phyloP scores from a whole-genome alignment of 225 moss, liverwort and hornwort species.

The Lunularia cruciata region DNA sequence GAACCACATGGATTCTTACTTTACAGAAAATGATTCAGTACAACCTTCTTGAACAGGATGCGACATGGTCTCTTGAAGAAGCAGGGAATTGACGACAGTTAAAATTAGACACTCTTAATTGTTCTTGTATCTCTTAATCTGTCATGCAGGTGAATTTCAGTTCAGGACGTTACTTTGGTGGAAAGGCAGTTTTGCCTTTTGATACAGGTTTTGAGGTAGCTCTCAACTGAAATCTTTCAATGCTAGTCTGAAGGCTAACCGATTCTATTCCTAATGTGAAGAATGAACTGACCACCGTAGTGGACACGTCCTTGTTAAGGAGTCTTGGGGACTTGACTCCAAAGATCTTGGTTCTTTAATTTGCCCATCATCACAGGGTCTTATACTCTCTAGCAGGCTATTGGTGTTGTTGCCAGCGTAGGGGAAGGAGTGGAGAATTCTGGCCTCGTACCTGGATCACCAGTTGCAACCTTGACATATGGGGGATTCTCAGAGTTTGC shows the following conservation, averaged over 20 bases:
- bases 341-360: too few species aligned
- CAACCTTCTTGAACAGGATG: too few species aligned
- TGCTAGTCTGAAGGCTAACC: not conserved
- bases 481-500: constrained; percentile 83
- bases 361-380: not conserved
- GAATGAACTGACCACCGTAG: too few species aligned
- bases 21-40: too few species aligned
- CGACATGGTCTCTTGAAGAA: too few species aligned
- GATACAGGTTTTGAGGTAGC: constrained; percentile 94
- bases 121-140: too few species aligned
- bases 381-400: constrained; percentile 52
- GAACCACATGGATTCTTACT: too few species aligned
- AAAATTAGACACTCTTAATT: too few species aligned
- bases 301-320: too few species aligned
- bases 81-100: too few species aligned
- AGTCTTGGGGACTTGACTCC: too few species aligned
- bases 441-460: constrained; percentile 55
- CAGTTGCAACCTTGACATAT: constrained; percentile 60
- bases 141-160: constrained; percentile 87
- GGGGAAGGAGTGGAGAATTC: constrained; percentile 47
- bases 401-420: constrained; percentile 69
- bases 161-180: constrained; percentile 77
- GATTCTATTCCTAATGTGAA: not conserved
- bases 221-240: not conserved
- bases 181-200: constrained; percentile 56